These are phyloP conservation scores for Carex kokanica DNA, from an alignment of 176 grass and related monocot genomes.

Conservation along the genomic window DNA sequence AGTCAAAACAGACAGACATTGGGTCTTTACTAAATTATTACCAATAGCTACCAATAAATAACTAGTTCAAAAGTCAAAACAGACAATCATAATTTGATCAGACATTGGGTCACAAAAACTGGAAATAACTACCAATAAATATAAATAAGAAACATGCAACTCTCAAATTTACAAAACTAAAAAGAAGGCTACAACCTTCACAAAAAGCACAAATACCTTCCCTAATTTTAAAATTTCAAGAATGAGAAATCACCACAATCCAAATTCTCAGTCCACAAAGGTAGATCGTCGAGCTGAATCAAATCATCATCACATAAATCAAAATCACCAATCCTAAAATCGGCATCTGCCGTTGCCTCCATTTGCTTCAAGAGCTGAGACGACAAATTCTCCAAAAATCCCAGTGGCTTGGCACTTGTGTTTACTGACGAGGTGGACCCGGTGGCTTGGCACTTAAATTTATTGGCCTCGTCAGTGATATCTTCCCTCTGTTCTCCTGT, in stretches of 20 bases:
- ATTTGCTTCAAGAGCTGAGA: background rate
- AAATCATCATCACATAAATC: background rate
- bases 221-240: background rate
- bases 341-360: background rate
- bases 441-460: background rate
- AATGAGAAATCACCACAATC: slow-evolving; percentile 26
- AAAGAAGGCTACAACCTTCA: background rate
- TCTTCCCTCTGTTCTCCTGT: too few relatives aligned
- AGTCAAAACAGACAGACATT: background rate
- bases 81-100: background rate
- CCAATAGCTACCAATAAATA: background rate
- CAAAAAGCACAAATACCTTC: background rate
- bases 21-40: background rate
- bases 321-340: background rate
- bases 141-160: background rate
- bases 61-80: background rate
- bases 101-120: background rate
- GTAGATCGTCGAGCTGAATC: slow-evolving; percentile 3
- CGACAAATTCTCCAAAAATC: background rate
- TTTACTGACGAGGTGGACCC: background rate
- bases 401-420: background rate
- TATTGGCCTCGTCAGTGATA: background rate
- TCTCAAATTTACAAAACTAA: background rate
- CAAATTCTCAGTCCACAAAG: slow-evolving; percentile 22
- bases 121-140: background rate